Evolutionary conservation across 345 rosid species (phyloP).

Genomic region (Mercurialis annua): DNA sequence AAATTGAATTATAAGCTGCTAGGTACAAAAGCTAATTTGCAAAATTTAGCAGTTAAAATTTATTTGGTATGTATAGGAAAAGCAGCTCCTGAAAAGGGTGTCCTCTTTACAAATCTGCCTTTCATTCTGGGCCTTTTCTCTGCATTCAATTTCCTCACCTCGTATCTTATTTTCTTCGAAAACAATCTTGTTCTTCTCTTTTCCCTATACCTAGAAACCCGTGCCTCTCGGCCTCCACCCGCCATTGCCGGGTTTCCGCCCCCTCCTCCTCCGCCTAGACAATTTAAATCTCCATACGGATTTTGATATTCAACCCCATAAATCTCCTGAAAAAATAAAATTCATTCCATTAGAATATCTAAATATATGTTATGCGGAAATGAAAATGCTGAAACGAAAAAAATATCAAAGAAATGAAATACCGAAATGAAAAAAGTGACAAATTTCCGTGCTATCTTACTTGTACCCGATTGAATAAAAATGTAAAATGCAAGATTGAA

Average conservation of each 20-base stretch:
- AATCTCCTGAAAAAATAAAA: conserved; percentile 23
- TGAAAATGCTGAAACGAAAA: too few species aligned
- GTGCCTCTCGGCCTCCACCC: conserved; percentile 76
- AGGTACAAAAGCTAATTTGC: not conserved
- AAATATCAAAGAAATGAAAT: too few species aligned
- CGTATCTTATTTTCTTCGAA: conserved; percentile 93
- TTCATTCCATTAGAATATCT: too few species aligned
- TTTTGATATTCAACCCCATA: conserved; percentile 26
- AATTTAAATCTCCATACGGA: conserved; percentile 13
- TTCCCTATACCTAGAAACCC: conserved; percentile 82
- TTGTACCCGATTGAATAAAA: too few species aligned
- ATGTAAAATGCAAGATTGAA: not conserved
- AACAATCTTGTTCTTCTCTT: conserved; percentile 84
- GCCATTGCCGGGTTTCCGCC: conserved; percentile 20
- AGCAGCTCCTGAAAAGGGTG: conserved; percentile 34
- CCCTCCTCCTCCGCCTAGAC: conserved; percentile 8
- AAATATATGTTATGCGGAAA: too few species aligned
- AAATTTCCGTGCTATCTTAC: too few species aligned
- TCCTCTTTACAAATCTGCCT: conserved; percentile 90
- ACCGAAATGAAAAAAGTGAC: too few species aligned
- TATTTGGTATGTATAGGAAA: conserved; percentile 32
- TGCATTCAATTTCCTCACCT: conserved; percentile 86
- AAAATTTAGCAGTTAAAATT: not conserved
- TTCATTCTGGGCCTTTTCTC: conserved; percentile 98
- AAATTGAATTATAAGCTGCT: too few species aligned